Evolutionary conservation across 2,329 filamentous ascomycete species (phyloP).

Genomic region (Paraconiothyrium sp.): DNA sequence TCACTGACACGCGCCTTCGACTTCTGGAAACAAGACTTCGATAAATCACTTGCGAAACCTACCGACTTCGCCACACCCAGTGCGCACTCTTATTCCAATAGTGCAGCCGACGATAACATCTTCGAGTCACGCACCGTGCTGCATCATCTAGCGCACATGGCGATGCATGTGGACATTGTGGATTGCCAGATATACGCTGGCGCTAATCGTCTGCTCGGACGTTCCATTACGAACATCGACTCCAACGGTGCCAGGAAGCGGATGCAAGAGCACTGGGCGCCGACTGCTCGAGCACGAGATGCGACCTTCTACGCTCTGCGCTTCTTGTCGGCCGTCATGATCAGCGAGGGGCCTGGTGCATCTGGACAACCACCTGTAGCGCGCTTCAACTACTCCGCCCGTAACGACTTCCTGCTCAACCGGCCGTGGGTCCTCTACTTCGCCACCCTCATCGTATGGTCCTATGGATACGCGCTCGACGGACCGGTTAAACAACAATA

Average conservation of each 20-base stretch:
- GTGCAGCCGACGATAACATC: conserved; percentile 70
- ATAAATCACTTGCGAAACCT: conserved; percentile 76
- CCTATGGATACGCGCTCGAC: conserved; percentile 90
- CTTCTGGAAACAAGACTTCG: conserved; percentile 92
- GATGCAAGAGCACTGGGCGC: conserved; percentile 91
- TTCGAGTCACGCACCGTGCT: conserved; percentile 90
- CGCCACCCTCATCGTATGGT: conserved; percentile 91
- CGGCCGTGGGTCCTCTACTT: conserved; percentile 97
- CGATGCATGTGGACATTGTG: conserved; percentile 96
- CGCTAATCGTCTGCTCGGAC: conserved; percentile 83
- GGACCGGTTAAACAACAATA: conserved; percentile 70
- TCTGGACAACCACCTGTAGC: conserved; percentile 38
- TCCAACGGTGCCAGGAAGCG: conserved; percentile 80
- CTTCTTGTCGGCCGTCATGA: conserved; percentile 84
- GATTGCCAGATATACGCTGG: conserved; percentile 96
- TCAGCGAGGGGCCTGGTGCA: conserved; percentile 64
- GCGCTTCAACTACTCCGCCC: conserved; percentile 73
- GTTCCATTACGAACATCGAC: conserved; percentile 84
- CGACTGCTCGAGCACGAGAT: conserved; percentile 85
- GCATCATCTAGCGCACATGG: conserved; percentile 95
- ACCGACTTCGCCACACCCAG: conserved; percentile 42
- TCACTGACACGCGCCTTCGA: conserved; percentile 89
- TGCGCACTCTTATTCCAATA: conserved; percentile 43
- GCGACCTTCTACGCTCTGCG: conserved; percentile 92
- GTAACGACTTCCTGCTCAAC: conserved; percentile 89